Conservation (phyloP, 1,284 basidiomycete species). For the Cystobasidiaceae sp. region DNA sequence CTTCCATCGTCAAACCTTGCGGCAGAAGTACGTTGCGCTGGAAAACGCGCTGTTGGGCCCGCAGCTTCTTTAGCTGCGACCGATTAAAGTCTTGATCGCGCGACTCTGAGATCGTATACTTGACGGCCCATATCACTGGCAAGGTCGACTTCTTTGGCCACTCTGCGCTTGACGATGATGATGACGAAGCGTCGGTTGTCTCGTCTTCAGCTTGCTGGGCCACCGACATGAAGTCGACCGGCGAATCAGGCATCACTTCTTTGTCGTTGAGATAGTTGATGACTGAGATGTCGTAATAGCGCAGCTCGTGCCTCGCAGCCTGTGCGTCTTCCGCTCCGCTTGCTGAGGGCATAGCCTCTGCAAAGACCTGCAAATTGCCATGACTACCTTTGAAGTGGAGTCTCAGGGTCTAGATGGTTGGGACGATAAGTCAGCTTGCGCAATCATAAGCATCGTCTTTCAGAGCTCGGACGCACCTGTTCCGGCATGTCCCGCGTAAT, state of each 20-base stretch:
- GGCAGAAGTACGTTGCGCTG: neutral
- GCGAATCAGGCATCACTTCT: neutral
- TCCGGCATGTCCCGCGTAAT: slow-evolving; percentile 9
- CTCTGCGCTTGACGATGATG: neutral
- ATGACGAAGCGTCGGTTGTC: neutral
- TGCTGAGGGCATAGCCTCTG: slow-evolving; percentile 1
- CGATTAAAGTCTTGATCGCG: neutral
- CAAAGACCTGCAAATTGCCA: slow-evolving; percentile 13
- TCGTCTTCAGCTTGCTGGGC: neutral
- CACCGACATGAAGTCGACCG: slow-evolving; percentile 18
- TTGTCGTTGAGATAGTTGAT: slow-evolving; percentile 17
- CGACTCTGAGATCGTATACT: neutral
- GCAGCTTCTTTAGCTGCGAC: neutral
- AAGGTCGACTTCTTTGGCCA: neutral
- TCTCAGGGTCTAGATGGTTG: neutral
- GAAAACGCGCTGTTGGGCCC: neutral
- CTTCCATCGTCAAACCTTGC: neutral
- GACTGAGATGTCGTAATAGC: slow-evolving; percentile 12
- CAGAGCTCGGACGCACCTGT: neutral
- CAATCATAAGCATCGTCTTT: no score
- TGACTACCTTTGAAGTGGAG: slow-evolving; percentile 1
- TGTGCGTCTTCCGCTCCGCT: neutral
- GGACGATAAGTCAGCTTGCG: neutral
- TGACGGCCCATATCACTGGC: neutral
- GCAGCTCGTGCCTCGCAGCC: neutral